These are phyloP conservation scores for Spizellomyces punctatus DNA, from an alignment of 192 early-diverging fungal genomes.

Conservation along the genomic window DNA sequence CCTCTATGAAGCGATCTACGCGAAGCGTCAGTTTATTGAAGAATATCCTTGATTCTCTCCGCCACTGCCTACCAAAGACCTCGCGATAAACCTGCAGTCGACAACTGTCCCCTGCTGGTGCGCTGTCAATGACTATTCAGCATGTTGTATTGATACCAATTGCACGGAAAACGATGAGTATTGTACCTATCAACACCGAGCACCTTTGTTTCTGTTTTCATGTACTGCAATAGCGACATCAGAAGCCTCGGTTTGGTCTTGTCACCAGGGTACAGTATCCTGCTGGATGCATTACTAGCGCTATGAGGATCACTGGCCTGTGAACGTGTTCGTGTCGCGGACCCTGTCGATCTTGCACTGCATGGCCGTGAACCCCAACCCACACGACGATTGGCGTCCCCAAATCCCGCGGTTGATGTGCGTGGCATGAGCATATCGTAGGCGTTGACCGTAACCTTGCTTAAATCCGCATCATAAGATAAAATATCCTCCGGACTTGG, in stretches of 20 bases:
- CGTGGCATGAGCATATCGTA: conserved; percentile 24
- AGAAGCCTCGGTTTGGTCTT: conserved; percentile 39
- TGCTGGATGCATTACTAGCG: not conserved
- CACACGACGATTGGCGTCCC: conserved; percentile 2
- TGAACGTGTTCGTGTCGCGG: not conserved
- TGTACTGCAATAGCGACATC: conserved; percentile 21
- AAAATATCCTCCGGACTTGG: not conserved
- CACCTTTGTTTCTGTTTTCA: conserved; percentile 25
- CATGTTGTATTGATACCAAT: not conserved
- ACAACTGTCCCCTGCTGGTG: conserved; percentile 30
- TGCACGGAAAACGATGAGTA: not conserved
- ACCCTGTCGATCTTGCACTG: conserved; percentile 9
- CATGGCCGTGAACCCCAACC: conserved; percentile 25
- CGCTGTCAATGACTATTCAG: conserved; percentile 4
- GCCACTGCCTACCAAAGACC: conserved; percentile 41
- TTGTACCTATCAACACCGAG: conserved; percentile 32
- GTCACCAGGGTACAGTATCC: conserved; percentile 35
- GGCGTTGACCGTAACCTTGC: conserved; percentile 17
- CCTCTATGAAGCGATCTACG: conserved; percentile 54
- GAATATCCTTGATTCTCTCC: not conserved
- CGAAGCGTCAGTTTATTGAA: not conserved
- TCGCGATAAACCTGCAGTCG: conserved; percentile 50
- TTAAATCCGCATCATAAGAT: conserved; percentile 21
- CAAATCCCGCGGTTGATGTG: not conserved
- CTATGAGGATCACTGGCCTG: not conserved